These are phyloP conservation scores for Mycena filopes DNA, from an alignment of 768 basidiomycete species.

Conservation along the genomic window DNA sequence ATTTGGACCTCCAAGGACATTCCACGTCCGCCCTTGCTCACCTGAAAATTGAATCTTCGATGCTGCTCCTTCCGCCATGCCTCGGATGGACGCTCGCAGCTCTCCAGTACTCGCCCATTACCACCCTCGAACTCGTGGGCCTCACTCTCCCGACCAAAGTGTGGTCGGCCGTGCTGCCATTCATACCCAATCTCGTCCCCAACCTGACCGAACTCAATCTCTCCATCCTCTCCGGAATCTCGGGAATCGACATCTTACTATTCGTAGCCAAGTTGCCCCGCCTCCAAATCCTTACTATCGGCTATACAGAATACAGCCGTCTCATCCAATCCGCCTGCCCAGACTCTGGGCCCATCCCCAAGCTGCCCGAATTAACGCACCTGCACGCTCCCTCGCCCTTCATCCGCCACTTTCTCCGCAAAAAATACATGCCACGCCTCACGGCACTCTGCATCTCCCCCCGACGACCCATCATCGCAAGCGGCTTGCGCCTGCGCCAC, in stretches of 20 bases:
- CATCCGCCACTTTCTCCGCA: conserved; percentile 24
- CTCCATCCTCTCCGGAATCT: conserved; percentile 24
- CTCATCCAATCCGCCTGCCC: conserved; percentile 27
- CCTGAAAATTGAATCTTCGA: conserved; percentile 24
- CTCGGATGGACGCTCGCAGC: conserved; percentile 28
- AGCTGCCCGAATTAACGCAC: conserved; percentile 13
- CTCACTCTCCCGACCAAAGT: conserved; percentile 22
- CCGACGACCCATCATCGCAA: conserved; percentile 21
- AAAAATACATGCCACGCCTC: conserved; percentile 22
- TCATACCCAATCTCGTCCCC: conserved; percentile 20
- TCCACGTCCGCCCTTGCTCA: conserved; percentile 15
- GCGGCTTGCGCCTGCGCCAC: conserved; percentile 25
- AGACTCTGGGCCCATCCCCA: conserved; percentile 26
- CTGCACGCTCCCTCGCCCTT: conserved; percentile 30
- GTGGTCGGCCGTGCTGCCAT: conserved; percentile 27
- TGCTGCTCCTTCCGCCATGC: conserved; percentile 25
- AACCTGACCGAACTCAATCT: conserved; percentile 21
- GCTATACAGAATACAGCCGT: conserved; percentile 31
- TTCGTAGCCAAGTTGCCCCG: conserved; percentile 27
- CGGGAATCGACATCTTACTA: conserved; percentile 27
- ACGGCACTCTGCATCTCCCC: conserved; percentile 23
- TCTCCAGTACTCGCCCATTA: conserved; percentile 24
- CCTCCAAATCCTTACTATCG: conserved; percentile 22
- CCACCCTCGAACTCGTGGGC: conserved; percentile 20
- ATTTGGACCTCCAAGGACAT: conserved; percentile 17